A percentile compares a stretch with the other conserved stretches of the same genome.
Evolutionary conservation across 176 grass and related monocot genomes (phyloP).

Genomic region (Raddia distichophylla): DNA sequence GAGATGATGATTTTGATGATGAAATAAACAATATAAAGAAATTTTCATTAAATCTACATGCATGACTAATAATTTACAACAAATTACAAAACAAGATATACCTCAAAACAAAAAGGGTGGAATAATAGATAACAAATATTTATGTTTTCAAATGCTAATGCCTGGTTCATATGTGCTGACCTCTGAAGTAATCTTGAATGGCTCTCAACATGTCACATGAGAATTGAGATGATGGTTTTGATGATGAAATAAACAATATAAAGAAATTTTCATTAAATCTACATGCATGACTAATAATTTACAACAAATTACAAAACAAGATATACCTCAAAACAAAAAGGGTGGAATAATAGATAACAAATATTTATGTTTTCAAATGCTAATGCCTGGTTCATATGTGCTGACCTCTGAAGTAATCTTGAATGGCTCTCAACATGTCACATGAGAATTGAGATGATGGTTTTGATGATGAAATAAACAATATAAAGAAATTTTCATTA

Average conservation of each 20-base stretch:
- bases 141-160: slow-evolving; percentile 26
- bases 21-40: not conserved
- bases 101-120: not conserved
- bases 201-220: not conserved
- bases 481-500: not conserved
- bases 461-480: not conserved
- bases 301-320: slow-evolving; percentile 5
- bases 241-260: not conserved
- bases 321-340: not conserved
- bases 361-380: slow-evolving; percentile 12
- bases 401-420: no score
- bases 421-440: no score
- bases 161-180: not conserved
- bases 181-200: no score
- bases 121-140: slow-evolving; percentile 9
- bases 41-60: not conserved
- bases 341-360: slow-evolving; percentile 5
- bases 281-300: not conserved
- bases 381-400: not conserved
- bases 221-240: slow-evolving; percentile 11
- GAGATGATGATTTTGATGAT: slow-evolving; percentile 17
- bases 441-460: not conserved
- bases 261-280: not conserved
- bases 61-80: not conserved
- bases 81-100: slow-evolving; percentile 10